Conservation (phyloP, 305 asterid genomes). For the Solanum aculeatissimum region DNA sequence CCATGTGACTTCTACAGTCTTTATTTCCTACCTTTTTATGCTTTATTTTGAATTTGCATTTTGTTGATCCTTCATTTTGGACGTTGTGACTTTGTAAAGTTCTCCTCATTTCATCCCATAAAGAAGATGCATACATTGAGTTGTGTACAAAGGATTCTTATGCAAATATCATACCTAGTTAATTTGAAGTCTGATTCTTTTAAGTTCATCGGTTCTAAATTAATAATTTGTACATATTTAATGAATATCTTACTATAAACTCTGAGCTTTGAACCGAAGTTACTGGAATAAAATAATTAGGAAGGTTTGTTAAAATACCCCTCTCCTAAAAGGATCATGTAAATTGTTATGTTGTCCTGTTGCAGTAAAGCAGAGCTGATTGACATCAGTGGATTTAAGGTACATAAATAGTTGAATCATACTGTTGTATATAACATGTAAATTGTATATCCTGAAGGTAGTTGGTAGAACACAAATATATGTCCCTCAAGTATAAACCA, state of each 20-base stretch:
- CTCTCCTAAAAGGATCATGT: not conserved
- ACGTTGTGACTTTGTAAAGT: not conserved
- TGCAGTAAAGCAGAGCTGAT: not conserved
- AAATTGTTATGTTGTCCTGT: not conserved
- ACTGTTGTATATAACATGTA: not conserved
- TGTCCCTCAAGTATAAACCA: not conserved
- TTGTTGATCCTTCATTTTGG: not conserved
- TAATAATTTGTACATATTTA: not conserved
- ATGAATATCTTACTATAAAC: not conserved
- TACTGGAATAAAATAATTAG: not conserved
- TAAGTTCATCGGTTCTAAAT: not conserved
- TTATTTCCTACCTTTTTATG: not conserved
- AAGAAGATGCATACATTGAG: not conserved
- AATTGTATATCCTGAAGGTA: not conserved
- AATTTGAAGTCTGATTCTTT: not conserved
- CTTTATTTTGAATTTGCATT: not conserved
- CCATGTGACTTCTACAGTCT: not conserved
- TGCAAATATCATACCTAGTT: not conserved
- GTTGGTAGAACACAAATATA: not conserved
- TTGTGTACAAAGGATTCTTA: not conserved
- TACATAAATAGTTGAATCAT: not conserved
- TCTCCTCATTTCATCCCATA: not conserved
- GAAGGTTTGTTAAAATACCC: not conserved
- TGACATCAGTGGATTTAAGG: not conserved
- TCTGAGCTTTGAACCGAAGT: not conserved